Conservation (phyloP, 2,329 filamentous ascomycete species). For the Paecilomyces niveus region DNA sequence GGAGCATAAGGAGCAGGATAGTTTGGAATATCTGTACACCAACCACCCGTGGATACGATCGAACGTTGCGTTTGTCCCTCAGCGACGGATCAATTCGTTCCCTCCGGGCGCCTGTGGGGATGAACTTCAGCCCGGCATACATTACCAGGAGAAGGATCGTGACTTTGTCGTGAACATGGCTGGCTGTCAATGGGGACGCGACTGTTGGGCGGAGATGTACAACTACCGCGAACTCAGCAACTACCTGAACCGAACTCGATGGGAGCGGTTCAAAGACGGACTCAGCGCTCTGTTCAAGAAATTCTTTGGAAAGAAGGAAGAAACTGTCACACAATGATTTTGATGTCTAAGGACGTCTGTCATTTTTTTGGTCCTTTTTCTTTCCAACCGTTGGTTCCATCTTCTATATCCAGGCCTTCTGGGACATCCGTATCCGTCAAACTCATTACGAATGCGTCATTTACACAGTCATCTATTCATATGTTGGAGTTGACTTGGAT, state of each 20-base stretch:
- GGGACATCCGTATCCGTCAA: not conserved
- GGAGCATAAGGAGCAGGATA: constrained; percentile 98
- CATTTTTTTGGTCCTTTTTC: not conserved
- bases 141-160: constrained; percentile 77
- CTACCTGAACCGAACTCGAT: constrained; percentile 73
- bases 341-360: not conserved
- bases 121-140: constrained; percentile 58
- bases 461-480: not conserved
- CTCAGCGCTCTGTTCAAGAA: constrained; percentile 14
- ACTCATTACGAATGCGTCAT: not conserved
- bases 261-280: constrained; percentile 55
- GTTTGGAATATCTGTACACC: constrained; percentile 82
- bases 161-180: constrained; percentile 99
- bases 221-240: constrained; percentile 88
- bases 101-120: constrained; percentile 76
- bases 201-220: constrained; percentile 98
- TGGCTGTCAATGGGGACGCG: constrained; percentile 90
- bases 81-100: constrained; percentile 92
- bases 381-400: not conserved
- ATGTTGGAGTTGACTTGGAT: not conserved
- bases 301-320: constrained; percentile 10
- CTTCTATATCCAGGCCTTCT: not conserved
- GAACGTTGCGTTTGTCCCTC: constrained; percentile 80
- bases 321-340: not conserved
- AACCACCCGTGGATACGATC: constrained; percentile 89